Evolutionary conservation across 331 rosid genomes (phyloP), one percentile per base, ranked within the genome.

Genomic region (Pyracantha coccinea): DNA sequence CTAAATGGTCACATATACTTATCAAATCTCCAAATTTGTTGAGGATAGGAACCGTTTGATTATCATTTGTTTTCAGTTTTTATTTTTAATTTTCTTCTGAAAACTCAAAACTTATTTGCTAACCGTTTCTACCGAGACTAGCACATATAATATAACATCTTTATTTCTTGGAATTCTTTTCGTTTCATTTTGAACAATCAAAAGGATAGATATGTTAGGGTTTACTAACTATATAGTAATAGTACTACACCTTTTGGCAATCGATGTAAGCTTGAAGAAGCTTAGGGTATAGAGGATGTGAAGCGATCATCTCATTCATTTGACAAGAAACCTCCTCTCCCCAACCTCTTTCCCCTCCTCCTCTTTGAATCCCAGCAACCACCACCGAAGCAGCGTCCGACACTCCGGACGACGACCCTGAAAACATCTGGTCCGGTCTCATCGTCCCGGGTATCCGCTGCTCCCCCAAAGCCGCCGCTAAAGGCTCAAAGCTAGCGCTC

Each of bases 221-320:
- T 41, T 38, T 41, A 41, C 15, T 11, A 41, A 41, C 20, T 13
- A 23, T 12, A 5, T 16, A 24, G 19, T 41, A 29, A 16, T 10
- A 59, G 53, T 19, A 24, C 60, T 25, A 9, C 31, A 92, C 97
- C 97, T 86, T 89, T 54, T 85, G 96, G 77, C 96, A 92, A 71
- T 86, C 93, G 82, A 89, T 80, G 72, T 84, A 88, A 66, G 92
- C 89, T 29, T 84, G 83, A 44, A 89, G 80, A 0, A 92, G 90
- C 63, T 84, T 78, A 52, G 97, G 89, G 77, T 86, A 92, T 68
- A 86, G 87, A 70, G 95, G 97, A 80, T 92, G 97, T 50, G 88
- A 86, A 75, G 89, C 91, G 35, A 92, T 88, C 85, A 81, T 86
- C 2, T 78, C 84, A 38, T 87, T 78, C 65, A 85, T 68, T 3